Evolutionary conservation across 805 yeast genomes (phyloP).

Genomic region (Monosporozyma yasuniensis): DNA sequence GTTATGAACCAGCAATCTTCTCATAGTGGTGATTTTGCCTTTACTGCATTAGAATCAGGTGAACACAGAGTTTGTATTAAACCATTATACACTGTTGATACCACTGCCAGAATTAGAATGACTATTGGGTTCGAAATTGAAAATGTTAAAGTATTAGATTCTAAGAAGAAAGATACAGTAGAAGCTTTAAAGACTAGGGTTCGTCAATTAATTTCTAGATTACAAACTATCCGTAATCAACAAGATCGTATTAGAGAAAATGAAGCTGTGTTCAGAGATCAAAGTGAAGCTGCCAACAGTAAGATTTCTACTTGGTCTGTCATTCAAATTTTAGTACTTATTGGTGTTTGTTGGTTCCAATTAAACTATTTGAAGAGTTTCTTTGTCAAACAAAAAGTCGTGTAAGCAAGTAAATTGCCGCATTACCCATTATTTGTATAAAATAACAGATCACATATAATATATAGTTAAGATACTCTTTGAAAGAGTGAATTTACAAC

Average conservation of each 20-base stretch:
- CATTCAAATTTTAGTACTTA: slow-evolving; percentile 58
- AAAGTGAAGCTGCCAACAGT: slow-evolving; percentile 65
- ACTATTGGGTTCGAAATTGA: slow-evolving; percentile 66
- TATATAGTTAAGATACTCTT: background rate
- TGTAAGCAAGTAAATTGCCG: too few species aligned
- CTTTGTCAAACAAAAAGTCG: slow-evolving; percentile 80
- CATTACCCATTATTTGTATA: too few species aligned
- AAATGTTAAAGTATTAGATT: slow-evolving; percentile 55
- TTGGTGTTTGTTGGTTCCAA: slow-evolving; percentile 67
- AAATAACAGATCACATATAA: too few species aligned
- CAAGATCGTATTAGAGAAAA: slow-evolving; percentile 56
- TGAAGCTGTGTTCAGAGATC: slow-evolving; percentile 70
- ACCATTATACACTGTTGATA: slow-evolving; percentile 35
- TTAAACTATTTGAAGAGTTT: slow-evolving; percentile 67
- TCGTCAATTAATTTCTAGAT: slow-evolving; percentile 46
- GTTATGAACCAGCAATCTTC: slow-evolving; percentile 60
- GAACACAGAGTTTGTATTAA: slow-evolving; percentile 79
- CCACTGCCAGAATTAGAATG: slow-evolving; percentile 49
- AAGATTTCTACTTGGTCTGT: slow-evolving; percentile 68
- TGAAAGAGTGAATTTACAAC: background rate
- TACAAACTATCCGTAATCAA: slow-evolving; percentile 53
- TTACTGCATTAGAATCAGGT: slow-evolving; percentile 75
- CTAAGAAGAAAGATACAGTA: slow-evolving; percentile 46
- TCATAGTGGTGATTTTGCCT: slow-evolving; percentile 60
- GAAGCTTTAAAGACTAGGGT: slow-evolving; percentile 48